phyloP scores from a whole-genome alignment of 192 early-diverging fungal genomes.

The Spizellomyces punctatus region DNA sequence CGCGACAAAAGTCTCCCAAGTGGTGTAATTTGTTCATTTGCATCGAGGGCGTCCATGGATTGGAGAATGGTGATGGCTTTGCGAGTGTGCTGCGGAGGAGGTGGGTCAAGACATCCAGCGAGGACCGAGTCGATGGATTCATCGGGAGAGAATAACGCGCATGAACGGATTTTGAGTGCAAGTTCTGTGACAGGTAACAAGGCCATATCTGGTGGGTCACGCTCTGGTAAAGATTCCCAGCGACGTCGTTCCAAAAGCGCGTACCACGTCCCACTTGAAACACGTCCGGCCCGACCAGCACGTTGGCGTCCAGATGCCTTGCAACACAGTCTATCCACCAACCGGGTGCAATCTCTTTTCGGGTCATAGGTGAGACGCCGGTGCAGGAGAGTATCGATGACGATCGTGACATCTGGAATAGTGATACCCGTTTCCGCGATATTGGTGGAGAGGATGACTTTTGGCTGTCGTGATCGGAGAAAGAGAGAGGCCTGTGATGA shows the following conservation, averaged over 20 bases:
- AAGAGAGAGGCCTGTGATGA: conserved; percentile 60
- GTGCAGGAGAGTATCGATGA: conserved; percentile 74
- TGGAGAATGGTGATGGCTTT: background rate
- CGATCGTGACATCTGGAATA: conserved; percentile 71
- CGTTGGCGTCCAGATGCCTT: conserved; percentile 72
- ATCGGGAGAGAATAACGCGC: too few relatives aligned
- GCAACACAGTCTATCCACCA: conserved; percentile 65
- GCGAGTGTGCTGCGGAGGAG: too few relatives aligned
- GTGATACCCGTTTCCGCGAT: conserved; percentile 78
- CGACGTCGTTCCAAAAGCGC: too few relatives aligned
- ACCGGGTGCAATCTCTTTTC: conserved; percentile 56
- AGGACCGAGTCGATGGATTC: too few relatives aligned
- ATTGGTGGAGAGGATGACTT: conserved; percentile 78
- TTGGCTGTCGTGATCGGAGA: conserved; percentile 46
- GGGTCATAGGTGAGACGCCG: conserved; percentile 67
- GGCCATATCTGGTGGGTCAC: too few relatives aligned
- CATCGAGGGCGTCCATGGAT: background rate
- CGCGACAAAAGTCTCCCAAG: conserved; percentile 71
- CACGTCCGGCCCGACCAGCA: conserved; percentile 83
- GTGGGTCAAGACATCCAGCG: too few relatives aligned
- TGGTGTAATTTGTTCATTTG: conserved; percentile 57
- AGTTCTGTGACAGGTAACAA: too few relatives aligned
- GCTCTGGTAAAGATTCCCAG: too few relatives aligned
- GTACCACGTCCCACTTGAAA: conserved; percentile 23
- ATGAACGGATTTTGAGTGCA: too few relatives aligned